Conservation (phyloP, 1,284 basidiomycete genomes). For the Moniliophthora roreri region DNA sequence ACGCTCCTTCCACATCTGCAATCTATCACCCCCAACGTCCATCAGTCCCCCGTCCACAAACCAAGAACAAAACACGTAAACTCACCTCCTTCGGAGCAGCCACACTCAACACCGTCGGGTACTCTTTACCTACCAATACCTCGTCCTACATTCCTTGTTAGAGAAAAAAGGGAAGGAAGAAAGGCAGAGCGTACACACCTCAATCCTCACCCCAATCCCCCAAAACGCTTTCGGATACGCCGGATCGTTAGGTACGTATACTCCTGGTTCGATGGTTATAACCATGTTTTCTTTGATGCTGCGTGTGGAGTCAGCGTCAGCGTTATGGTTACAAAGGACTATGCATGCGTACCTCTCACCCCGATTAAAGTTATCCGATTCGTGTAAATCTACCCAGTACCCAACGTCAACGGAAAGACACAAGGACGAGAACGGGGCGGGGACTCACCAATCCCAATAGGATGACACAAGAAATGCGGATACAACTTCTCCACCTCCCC, state of each 20-base stretch:
- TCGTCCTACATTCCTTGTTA: slow-evolving; percentile 61
- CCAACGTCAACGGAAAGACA: slow-evolving; percentile 79
- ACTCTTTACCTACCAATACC: slow-evolving; percentile 71
- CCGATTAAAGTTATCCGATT: slow-evolving; percentile 10
- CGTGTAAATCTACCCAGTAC: slow-evolving; percentile 14
- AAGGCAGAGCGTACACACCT: slow-evolving; percentile 45
- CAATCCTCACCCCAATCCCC: slow-evolving; percentile 87
- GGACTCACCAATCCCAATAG: slow-evolving; percentile 75
- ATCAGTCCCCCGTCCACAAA: slow-evolving; percentile 3
- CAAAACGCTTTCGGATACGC: slow-evolving; percentile 86
- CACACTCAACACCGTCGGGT: slow-evolving; percentile 71
- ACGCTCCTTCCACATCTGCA: slow-evolving; percentile 84
- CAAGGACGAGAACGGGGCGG: slow-evolving; percentile 11
- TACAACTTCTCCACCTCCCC: slow-evolving; percentile 81
- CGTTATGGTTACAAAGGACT: not conserved
- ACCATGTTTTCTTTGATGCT: slow-evolving; percentile 81
- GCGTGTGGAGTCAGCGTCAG: too few species aligned
- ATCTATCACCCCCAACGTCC: slow-evolving; percentile 42
- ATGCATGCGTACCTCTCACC: slow-evolving; percentile 30
- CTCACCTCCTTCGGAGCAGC: slow-evolving; percentile 86
- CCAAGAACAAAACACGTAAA: slow-evolving; percentile 1
- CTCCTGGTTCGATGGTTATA: slow-evolving; percentile 82
- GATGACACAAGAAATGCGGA: slow-evolving; percentile 87
- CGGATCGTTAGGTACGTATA: slow-evolving; percentile 81
- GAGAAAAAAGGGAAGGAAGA: slow-evolving; percentile 8